phyloP scores from a whole-genome alignment of 176 grass and related monocot genomes.

The Tillandsia leiboldiana region DNA sequence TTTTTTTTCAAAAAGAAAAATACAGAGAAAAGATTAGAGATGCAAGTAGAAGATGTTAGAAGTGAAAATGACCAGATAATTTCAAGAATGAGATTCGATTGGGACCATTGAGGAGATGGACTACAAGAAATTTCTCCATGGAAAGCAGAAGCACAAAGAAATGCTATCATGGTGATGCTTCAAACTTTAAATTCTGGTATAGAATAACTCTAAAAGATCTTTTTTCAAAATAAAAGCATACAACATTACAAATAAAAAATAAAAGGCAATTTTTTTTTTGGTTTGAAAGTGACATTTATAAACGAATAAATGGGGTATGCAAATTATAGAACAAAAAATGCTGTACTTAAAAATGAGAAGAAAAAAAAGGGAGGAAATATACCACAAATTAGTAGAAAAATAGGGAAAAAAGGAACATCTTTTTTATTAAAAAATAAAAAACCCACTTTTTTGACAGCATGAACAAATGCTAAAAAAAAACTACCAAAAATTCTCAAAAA shows the following conservation, averaged over 20 bases:
- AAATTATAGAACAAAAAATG: neutral
- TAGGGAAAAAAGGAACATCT: neutral
- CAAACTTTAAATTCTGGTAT: too few species aligned
- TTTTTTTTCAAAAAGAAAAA: neutral
- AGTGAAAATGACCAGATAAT: neutral
- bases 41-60: neutral
- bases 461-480: constrained; percentile 3
- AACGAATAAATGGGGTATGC: too few species aligned
- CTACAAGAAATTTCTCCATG: too few species aligned
- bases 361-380: neutral
- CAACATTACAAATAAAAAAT: too few species aligned
- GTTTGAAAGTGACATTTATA: neutral
- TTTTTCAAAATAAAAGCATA: too few species aligned
- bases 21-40: neutral
- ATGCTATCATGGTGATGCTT: too few species aligned
- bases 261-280: too few species aligned
- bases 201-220: too few species aligned
- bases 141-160: too few species aligned
- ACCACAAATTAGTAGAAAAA: neutral
- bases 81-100: too few species aligned
- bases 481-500: constrained; percentile 9
- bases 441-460: neutral
- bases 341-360: neutral
- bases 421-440: neutral
- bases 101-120: too few species aligned